Conservation (phyloP, 1,139 yeast species). For the Pichia sp. region DNA sequence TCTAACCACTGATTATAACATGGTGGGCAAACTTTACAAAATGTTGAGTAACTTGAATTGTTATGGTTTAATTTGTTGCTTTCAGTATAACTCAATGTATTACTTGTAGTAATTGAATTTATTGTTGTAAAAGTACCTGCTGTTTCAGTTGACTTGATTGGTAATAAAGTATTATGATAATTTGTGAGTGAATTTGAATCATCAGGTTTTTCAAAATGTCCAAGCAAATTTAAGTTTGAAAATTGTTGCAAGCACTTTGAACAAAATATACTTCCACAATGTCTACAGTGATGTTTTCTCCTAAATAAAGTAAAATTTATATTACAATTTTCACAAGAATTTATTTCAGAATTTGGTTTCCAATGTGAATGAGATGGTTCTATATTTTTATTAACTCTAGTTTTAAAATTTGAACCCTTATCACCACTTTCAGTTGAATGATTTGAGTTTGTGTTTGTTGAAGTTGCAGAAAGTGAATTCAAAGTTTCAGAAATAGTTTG, state of each 20-base stretch:
- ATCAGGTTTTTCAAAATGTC: slow-evolving; percentile 56
- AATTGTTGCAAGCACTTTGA: slow-evolving; percentile 50
- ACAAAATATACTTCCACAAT: slow-evolving; percentile 58
- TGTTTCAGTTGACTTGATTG: slow-evolving; percentile 12
- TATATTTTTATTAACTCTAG: slow-evolving; percentile 8
- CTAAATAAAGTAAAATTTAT: slow-evolving; percentile 22
- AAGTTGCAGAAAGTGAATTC: neutral
- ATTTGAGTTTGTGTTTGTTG: neutral
- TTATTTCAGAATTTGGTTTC: slow-evolving; percentile 24
- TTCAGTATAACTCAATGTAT: neutral
- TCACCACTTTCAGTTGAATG: neutral
- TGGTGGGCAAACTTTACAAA: slow-evolving; percentile 25
- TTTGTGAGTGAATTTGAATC: neutral
- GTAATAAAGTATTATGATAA: slow-evolving; percentile 1
- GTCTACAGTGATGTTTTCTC: slow-evolving; percentile 89
- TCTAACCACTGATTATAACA: slow-evolving; percentile 24
- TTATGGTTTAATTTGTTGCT: neutral
- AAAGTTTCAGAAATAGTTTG: neutral
- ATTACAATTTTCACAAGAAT: slow-evolving; percentile 22
- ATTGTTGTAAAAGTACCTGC: slow-evolving; percentile 3
- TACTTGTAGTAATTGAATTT: slow-evolving; percentile 6
- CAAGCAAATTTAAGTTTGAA: slow-evolving; percentile 58
- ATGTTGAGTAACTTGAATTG: slow-evolving; percentile 14
- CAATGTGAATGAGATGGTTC: slow-evolving; percentile 31
- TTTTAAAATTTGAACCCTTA: too few species aligned